phyloP scores from a whole-genome alignment of 257 asterid genomes.

The Capsicum baccatum region DNA sequence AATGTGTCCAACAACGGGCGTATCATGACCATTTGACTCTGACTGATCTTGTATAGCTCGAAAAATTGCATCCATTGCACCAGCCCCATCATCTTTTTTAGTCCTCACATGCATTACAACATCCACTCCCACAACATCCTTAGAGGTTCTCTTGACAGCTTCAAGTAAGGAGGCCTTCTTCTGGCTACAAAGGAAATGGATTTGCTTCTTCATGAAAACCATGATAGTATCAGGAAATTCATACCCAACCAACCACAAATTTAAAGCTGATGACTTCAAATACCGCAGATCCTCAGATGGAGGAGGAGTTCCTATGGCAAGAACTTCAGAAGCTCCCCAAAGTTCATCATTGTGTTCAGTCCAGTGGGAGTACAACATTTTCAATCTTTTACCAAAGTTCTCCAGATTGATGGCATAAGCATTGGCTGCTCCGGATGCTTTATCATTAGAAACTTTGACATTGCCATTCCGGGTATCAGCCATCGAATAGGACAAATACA shows the following conservation, averaged over 20 bases:
- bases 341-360: slow-evolving; percentile 48
- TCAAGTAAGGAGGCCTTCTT: slow-evolving; percentile 40
- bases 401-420: slow-evolving; percentile 54
- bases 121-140: slow-evolving; percentile 38
- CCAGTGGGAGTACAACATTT: slow-evolving; percentile 58
- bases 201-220: slow-evolving; percentile 45
- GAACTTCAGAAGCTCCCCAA: slow-evolving; percentile 57
- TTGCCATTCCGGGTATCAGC: slow-evolving; percentile 49
- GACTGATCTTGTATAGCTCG: slow-evolving; percentile 35
- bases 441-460: slow-evolving; percentile 40
- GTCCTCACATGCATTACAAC: slow-evolving; percentile 42
- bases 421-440: slow-evolving; percentile 43
- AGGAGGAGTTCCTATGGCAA: slow-evolving; percentile 61
- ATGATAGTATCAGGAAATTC: slow-evolving; percentile 44
- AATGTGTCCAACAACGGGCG: slow-evolving; percentile 39
- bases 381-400: slow-evolving; percentile 53
- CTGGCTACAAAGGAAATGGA: slow-evolving; percentile 44
- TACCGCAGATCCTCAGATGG: slow-evolving; percentile 59
- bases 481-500: slow-evolving; percentile 37
- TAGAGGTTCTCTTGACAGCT: slow-evolving; percentile 37
- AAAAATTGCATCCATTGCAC: slow-evolving; percentile 37
- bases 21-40: slow-evolving; percentile 25
- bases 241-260: slow-evolving; percentile 40
- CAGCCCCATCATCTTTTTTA: slow-evolving; percentile 36
- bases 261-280: slow-evolving; percentile 45